Evolutionary conservation across 1,139 yeast species (phyloP).

Genomic region (Pichia sp.): DNA sequence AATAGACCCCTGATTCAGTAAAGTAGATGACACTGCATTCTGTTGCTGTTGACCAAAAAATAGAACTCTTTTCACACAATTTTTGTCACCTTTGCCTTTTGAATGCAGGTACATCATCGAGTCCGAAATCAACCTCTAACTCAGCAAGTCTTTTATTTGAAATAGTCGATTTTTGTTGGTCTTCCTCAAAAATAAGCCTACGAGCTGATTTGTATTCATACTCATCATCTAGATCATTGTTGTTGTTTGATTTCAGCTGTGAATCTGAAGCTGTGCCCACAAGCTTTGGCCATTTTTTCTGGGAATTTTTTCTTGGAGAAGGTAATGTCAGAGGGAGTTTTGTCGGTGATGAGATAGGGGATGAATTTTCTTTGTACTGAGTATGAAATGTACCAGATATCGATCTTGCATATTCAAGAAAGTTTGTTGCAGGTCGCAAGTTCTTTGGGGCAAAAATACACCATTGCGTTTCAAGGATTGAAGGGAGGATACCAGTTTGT

Average conservation of each 20-base stretch:
- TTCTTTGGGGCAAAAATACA: slow-evolving; percentile 39
- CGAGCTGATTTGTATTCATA: slow-evolving; percentile 9
- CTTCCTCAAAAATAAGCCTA: slow-evolving; percentile 2
- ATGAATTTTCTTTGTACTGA: slow-evolving; percentile 3
- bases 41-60: no score
- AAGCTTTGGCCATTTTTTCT: slow-evolving; percentile 28
- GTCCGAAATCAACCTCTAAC: slow-evolving; percentile 8
- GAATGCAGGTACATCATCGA: slow-evolving; percentile 11
- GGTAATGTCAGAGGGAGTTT: slow-evolving; percentile 19
- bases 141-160: neutral
- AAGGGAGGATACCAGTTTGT: slow-evolving; percentile 24
- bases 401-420: slow-evolving; percentile 32
- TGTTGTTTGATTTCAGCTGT: slow-evolving; percentile 19
- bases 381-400: slow-evolving; percentile 19
- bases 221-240: slow-evolving; percentile 2
- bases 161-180: neutral
- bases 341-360: slow-evolving; percentile 3
- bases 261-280: slow-evolving; percentile 33
- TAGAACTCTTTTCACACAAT: no score
- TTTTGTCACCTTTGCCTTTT: slow-evolving; percentile 4
- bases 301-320: slow-evolving; percentile 30
- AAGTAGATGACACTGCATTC: neutral
- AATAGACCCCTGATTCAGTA: no score
- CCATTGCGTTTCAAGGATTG: slow-evolving; percentile 38
- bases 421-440: slow-evolving; percentile 28